These are phyloP conservation scores for Baudoinia panamericana DNA, from an alignment of 495 filamentous ascomycete species.

Conservation along the genomic window DNA sequence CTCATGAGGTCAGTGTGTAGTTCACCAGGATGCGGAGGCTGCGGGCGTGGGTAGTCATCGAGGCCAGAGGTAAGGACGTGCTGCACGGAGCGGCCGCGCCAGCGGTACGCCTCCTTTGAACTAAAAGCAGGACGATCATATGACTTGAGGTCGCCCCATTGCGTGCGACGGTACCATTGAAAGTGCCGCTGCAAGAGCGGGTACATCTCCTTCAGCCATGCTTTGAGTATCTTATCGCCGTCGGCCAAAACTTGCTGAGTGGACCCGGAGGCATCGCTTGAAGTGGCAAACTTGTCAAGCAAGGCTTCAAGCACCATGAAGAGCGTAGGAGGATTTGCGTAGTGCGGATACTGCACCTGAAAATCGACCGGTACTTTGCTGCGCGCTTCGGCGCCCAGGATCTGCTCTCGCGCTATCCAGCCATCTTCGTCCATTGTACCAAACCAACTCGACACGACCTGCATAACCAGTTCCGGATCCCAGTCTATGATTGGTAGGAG, in stretches of 20 bases:
- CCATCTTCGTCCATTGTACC: conserved; percentile 91
- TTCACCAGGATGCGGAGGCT: conserved; percentile 96
- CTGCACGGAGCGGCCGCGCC: conserved; percentile 76
- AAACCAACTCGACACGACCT: conserved; percentile 92
- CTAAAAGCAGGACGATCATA: conserved; percentile 86
- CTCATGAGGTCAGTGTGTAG: conserved; percentile 88
- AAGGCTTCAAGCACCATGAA: conserved; percentile 79
- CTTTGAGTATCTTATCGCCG: conserved; percentile 50
- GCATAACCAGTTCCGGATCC: conserved; percentile 83
- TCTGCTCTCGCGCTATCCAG: conserved; percentile 96
- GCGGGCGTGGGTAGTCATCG: conserved; percentile 88
- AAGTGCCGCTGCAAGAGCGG: conserved; percentile 87
- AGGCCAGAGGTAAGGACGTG: conserved; percentile 88
- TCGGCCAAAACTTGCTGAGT: conserved; percentile 22
- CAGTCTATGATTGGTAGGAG: conserved; percentile 84
- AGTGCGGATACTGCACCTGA: conserved; percentile 92
- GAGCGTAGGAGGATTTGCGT: conserved; percentile 94
- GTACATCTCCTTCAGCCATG: conserved; percentile 71
- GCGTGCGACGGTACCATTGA: conserved; percentile 86
- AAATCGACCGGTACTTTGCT: conserved; percentile 95
- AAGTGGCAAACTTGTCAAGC: conserved; percentile 52
- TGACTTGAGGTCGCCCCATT: conserved; percentile 74
- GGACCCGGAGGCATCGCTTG: conserved; percentile 13
- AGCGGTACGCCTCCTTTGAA: conserved; percentile 80
- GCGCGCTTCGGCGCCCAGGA: conserved; percentile 82